Conservation (phyloP, 495 filamentous ascomycete genomes). For the Daldinia loculata region DNA sequence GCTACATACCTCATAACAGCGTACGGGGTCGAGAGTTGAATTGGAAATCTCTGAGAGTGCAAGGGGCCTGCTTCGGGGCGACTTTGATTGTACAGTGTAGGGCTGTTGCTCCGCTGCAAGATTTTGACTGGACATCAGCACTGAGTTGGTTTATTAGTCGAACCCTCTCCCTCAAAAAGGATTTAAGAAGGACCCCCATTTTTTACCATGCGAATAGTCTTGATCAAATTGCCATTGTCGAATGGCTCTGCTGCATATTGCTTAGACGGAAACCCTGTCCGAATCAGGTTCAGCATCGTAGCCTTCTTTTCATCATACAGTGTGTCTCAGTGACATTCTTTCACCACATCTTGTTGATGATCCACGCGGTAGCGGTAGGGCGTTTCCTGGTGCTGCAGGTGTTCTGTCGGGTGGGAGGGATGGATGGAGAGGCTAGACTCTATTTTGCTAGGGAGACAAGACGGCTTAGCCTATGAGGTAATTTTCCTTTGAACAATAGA, state of each 20-base stretch:
- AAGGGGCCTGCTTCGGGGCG: not conserved
- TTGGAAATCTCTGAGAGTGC: not conserved
- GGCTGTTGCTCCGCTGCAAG: conserved; percentile 29
- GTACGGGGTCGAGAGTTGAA: conserved; percentile 1
- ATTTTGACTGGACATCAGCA: conserved; percentile 35
- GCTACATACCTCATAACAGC: not conserved
- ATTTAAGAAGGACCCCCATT: not conserved
- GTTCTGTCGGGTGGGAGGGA: conserved; percentile 41
- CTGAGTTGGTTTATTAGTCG: conserved; percentile 3
- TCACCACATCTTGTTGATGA: conserved; percentile 28
- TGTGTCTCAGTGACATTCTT: conserved; percentile 28
- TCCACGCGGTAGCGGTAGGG: conserved; percentile 44
- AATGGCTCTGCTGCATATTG: conserved; percentile 18
- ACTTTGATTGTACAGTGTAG: conserved; percentile 21
- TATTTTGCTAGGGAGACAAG: conserved; percentile 37
- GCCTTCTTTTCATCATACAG: conserved; percentile 20
- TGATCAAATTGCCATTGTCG: conserved; percentile 29
- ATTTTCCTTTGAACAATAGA: conserved; percentile 42
- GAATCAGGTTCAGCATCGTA: conserved; percentile 33
- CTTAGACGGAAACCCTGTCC: conserved; percentile 5
- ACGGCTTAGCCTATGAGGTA: conserved; percentile 45
- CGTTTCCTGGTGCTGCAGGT: conserved; percentile 45
- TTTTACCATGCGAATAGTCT: not conserved
- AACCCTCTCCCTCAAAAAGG: not conserved
- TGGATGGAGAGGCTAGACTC: conserved; percentile 42